A percentile compares a stretch with the other conserved stretches of the same genome.
These are phyloP conservation scores for Candida sojae DNA, from an alignment of 1,139 yeast genomes.

Conservation along the genomic window DNA sequence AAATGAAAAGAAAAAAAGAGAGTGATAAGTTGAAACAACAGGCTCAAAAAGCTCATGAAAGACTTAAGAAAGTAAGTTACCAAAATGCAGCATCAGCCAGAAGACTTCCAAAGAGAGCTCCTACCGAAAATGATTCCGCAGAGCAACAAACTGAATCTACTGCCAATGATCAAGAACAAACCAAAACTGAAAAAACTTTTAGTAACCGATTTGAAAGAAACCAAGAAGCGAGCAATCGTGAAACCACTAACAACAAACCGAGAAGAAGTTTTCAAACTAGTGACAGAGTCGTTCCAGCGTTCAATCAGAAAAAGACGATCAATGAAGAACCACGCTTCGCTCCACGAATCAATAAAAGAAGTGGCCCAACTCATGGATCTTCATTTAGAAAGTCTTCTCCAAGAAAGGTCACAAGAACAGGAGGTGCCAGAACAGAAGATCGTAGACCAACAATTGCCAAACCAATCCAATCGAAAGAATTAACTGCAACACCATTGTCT, in stretches of 20 bases:
- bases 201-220: background rate
- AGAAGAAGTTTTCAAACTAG: background rate
- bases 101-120: background rate
- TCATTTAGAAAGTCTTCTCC: conserved; percentile 6
- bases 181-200: background rate
- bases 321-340: background rate
- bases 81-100: background rate
- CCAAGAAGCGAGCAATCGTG: background rate
- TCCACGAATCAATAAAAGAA: conserved; percentile 4
- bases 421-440: conserved; percentile 7
- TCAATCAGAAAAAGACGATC: too few relatives aligned
- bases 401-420: conserved; percentile 3
- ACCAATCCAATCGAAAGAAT: conserved; percentile 15
- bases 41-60: background rate
- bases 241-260: background rate
- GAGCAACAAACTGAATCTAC: background rate
- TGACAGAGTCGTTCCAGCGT: background rate
- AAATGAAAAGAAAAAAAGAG: conserved; percentile 2
- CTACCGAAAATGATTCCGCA: background rate
- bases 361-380: conserved; percentile 4
- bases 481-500: conserved; percentile 20
- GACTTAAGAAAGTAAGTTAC: background rate
- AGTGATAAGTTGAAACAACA: background rate
- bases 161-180: background rate
- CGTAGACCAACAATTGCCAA: conserved; percentile 11